phyloP scores from a whole-genome alignment of 1,284 basidiomycete species.

The Hypsizygus ulmarius region DNA sequence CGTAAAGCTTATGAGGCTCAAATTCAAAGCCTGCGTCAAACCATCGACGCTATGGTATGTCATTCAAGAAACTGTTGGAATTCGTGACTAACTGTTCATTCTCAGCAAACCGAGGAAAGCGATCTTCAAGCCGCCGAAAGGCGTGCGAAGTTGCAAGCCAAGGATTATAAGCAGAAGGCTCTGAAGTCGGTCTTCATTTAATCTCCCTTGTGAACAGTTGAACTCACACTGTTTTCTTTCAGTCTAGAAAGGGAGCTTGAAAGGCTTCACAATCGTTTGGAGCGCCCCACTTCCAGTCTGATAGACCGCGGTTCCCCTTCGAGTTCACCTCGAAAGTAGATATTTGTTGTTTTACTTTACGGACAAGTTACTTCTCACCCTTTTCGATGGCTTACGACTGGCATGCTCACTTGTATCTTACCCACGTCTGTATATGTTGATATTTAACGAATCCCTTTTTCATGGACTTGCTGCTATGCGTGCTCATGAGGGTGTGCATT shows the following conservation, averaged over 20 bases:
- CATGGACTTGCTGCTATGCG: neutral
- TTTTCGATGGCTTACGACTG: neutral
- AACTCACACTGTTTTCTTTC: slow-evolving; percentile 13
- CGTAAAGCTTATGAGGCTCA: slow-evolving; percentile 56
- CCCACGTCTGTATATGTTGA: slow-evolving; percentile 17
- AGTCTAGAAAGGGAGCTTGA: slow-evolving; percentile 73
- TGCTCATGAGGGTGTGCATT: no score
- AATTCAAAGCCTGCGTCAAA: slow-evolving; percentile 51
- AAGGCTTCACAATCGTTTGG: slow-evolving; percentile 62
- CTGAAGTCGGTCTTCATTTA: slow-evolving; percentile 50
- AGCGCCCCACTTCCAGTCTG: slow-evolving; percentile 38
- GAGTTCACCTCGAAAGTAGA: slow-evolving; percentile 33
- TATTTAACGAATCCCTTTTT: slow-evolving; percentile 10
- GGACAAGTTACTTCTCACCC: slow-evolving; percentile 2
- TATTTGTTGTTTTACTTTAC: slow-evolving; percentile 1
- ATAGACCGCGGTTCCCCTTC: slow-evolving; percentile 24
- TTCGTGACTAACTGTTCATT: slow-evolving; percentile 1
- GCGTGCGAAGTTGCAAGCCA: slow-evolving; percentile 72
- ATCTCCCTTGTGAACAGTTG: slow-evolving; percentile 1
- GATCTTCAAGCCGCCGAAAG: slow-evolving; percentile 68
- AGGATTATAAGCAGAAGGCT: slow-evolving; percentile 67
- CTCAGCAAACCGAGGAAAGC: slow-evolving; percentile 69
- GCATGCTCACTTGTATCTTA: slow-evolving; percentile 19
- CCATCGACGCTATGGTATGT: slow-evolving; percentile 53
- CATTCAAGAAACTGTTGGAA: neutral